Evolutionary conservation across 345 rosid species (phyloP), one percentile per base, ranked within the genome.

Genomic region (Clausena lansium): DNA sequence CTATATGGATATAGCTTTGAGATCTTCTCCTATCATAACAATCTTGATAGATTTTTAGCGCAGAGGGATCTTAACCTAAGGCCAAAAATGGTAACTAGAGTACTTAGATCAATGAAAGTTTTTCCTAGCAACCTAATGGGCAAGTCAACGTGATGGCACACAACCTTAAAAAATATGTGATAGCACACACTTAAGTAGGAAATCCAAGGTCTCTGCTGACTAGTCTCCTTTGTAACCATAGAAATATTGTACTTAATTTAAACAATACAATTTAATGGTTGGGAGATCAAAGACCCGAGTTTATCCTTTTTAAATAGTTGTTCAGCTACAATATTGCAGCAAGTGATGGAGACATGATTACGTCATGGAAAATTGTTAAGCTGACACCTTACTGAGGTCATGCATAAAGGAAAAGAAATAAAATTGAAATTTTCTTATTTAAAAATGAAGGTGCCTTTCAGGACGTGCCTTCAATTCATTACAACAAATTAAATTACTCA

Each of bases 401-500:
- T 52, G 73, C 32, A 24, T 6, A 69, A 47, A 71, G 15, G 27
- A 30, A 71, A 30, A 52, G 19, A 22, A 62, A 62, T 7, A 30
- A 52, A 71, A 71, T 38, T 28, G 24, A 47, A 69, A 15, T 5
- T 52, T 52, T 17, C 22, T 52, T 9, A 13, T 14, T 14, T 13
- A 13, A 45, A 45, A 45, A 13, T 3, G 17, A 70, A 71, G 25
- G 45, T n/a, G 7, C 24, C 17, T 41, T 41, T 39, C 28, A 38
- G 20, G 25, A 45, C 33, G 6, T 61, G 10, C 57, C 20, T 61
- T 62, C 30, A 27, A 45, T 33, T 50, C 15, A 30, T 57, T 22
- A 39, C 47, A 39, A 71, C 62, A 47, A 11, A 65, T 60, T 67
- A 83, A 33, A 17, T 39, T 22, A 33, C 27, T 66, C 38, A 67